Evolutionary conservation across 2,329 filamentous ascomycete genomes (phyloP), one percentile per base, ranked within the genome.

Genomic region (Colletotrichum karsti): DNA sequence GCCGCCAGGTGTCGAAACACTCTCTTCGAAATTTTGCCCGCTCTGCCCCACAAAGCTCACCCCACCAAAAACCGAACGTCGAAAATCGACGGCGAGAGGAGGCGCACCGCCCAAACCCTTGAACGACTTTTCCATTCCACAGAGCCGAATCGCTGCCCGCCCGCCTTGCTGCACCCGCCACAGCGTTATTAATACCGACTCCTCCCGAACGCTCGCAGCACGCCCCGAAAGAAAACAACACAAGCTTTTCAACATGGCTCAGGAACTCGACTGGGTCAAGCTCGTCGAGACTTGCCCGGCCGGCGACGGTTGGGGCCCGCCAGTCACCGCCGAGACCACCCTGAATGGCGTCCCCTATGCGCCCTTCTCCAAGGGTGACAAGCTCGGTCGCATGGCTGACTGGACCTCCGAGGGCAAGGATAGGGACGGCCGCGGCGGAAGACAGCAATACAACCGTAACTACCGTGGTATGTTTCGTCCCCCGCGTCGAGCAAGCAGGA

Each of bases 341-440:
- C 89, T 98, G 76, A 91, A 97, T 79, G 96, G 96, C 79, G 94
- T 98, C 55, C 96, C 96, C 41, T 99, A 98, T 81, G 96, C 96
- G 75, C 96, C 96, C 69, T 99, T 96, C 87, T 98, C 95, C 73
- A 99, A 99, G 84, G 94, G 94, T 79, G 96, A 99, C 86, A 98
- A 98, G 88, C 87, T 99, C 69, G 96, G 96, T 77, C 95, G 96
- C 80, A 98, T 99, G 95, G 96, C 96, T 69, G 96, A 99, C 86
- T 99, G 96, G 96, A 97, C 95, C 18, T 78, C 90, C 53, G 96
- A 98, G 78, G 91, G 93, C 80, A 98, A 98, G 84, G 93, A 96
- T 69, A 86, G 94, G 76, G 89, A 91, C 74, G 84, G 86, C 55
- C 87, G 90, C 69, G 92, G 92, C 73, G 93, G 94, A 70, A 87